Evolutionary conservation across 176 grass and related monocot species (phyloP).

Genomic region (Themeda triandra): DNA sequence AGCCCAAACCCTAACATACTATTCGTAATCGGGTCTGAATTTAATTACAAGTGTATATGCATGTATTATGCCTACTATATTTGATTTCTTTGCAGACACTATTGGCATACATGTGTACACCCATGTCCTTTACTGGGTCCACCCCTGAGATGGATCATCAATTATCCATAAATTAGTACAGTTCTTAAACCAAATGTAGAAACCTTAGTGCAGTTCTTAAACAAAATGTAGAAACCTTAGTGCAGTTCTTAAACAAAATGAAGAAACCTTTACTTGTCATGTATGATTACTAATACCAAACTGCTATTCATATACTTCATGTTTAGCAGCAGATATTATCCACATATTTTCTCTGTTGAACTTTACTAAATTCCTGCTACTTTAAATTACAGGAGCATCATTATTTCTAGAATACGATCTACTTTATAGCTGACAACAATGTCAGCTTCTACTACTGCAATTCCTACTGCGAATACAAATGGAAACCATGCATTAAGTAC

Average conservation of each 20-base stretch:
- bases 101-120: background rate
- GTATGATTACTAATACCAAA: background rate
- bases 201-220: no score
- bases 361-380: slow-evolving; percentile 3
- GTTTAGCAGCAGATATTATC: background rate
- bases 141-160: background rate
- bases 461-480: slow-evolving; percentile 48
- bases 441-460: slow-evolving; percentile 62
- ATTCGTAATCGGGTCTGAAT: background rate
- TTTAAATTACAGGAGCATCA: slow-evolving; percentile 24
- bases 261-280: background rate
- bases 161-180: background rate
- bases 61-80: background rate
- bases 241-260: no score
- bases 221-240: no score
- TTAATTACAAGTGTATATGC: background rate
- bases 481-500: slow-evolving; percentile 56
- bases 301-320: background rate
- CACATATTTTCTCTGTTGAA: background rate
- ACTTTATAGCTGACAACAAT: slow-evolving; percentile 32
- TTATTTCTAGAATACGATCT: background rate
- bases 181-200: background rate
- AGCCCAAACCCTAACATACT: background rate
- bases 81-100: background rate
- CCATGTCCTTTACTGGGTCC: background rate